Conservation (phyloP, 192 early-diverging fungal genomes). For the Chytriomyces confervae region DNA sequence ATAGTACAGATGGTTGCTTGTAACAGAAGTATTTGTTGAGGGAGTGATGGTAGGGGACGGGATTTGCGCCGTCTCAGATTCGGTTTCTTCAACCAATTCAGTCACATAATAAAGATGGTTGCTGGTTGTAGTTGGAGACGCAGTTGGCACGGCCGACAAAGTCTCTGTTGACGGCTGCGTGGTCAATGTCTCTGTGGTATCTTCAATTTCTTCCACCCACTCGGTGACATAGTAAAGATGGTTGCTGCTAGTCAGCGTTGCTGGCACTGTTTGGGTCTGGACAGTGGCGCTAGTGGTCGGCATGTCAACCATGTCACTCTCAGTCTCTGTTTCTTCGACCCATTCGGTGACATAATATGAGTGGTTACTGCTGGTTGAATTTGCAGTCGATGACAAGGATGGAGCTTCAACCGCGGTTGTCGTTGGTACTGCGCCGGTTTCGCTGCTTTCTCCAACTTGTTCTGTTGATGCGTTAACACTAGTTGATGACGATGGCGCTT, state of each 20-base stretch:
- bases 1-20: neutral
- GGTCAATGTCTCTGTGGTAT: neutral
- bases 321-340: neutral
- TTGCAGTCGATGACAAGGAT: neutral
- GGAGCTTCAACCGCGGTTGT: too few relatives aligned
- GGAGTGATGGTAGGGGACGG: neutral
- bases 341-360: constrained; percentile 25
- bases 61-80: neutral
- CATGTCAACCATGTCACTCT: neutral
- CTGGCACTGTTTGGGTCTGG: neutral
- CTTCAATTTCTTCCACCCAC: neutral
- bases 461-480: neutral
- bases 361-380: neutral
- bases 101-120: constrained; percentile 18
- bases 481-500: neutral
- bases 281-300: neutral
- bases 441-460: neutral
- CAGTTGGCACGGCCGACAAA: neutral
- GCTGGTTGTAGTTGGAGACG: neutral
- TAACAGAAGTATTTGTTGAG: neutral
- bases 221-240: neutral
- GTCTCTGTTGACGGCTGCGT: neutral
- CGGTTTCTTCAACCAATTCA: constrained; percentile 4
- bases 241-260: neutral
- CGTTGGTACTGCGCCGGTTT: neutral